Evolutionary conservation across 2,329 filamentous ascomycete species (phyloP), one percentile per base, ranked within the genome.

Genomic region (Nigrograna mackinnonii): DNA sequence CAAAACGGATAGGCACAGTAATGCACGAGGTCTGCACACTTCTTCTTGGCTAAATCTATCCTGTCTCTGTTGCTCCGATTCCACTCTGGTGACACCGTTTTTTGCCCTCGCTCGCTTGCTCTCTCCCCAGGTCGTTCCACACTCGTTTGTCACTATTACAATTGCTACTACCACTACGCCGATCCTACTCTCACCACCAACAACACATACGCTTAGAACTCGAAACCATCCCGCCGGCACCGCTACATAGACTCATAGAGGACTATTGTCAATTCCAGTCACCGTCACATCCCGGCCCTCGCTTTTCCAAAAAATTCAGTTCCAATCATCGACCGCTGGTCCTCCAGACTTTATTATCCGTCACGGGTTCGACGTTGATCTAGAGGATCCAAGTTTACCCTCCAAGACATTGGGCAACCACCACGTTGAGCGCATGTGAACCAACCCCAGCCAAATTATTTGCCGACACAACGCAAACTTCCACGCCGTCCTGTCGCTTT

Each of bases 41-140:
- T 36, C 40, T 22, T 44, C 37, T 43, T 44, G 50, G 40, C 47
- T 48, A 39, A n/a, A 36, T 39, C 22, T 46, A 39, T 24, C 18
- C 41, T 37, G 17, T 47, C 20, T 26, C 37, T 45, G 38, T 37
- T 36, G n/a, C 38, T 52, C 48, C 59, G 55, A 52, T 54, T 57
- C 60, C n/a, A n/a, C n/a, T 60, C 51, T 47, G 43, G 59, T 63
- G 53, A 57, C 57, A 58, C 57, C 53, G 51, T 47, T 58, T 49
- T 34, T 28, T n/a, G n/a, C 24, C 38, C 6, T 35, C 34, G 17
- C 18, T 22, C 39, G 33, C 37, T 37, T 32, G 18, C 14, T n/a
- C n/a, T n/a, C n/a, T n/a, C n/a, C 21, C 49, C 44, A 49, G 50
- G 41, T 44, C 52, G 52, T 58, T 58, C 44, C 55, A 64, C 62